These are phyloP conservation scores for Maudiozyma bulderi DNA, from an alignment of 805 yeast species.

Conservation along the genomic window DNA sequence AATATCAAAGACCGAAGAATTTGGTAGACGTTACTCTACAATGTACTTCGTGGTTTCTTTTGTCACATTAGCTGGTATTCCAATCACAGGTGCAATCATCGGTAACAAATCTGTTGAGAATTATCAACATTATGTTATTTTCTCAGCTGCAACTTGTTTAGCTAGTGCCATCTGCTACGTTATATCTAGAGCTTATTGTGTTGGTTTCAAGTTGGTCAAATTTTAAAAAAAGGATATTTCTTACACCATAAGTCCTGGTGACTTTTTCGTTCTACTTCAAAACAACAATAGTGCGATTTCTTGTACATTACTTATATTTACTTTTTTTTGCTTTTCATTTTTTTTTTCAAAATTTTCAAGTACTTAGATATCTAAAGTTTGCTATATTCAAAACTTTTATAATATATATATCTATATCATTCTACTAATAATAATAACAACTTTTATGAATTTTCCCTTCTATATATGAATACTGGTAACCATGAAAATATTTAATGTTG, in stretches of 20 bases:
- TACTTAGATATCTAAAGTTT: no score
- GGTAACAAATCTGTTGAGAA: constrained; percentile 28
- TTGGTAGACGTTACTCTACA: constrained; percentile 47
- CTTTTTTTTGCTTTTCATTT: background rate
- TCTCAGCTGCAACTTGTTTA: constrained; percentile 30
- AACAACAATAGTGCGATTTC: background rate
- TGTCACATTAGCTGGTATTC: constrained; percentile 41
- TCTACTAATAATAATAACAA: background rate
- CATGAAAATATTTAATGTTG: no score
- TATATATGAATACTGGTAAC: background rate
- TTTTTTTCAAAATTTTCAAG: background rate
- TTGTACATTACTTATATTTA: no score
- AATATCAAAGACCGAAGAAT: constrained; percentile 42
- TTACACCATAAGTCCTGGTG: background rate
- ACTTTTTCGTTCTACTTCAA: background rate
- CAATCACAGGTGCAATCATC: constrained; percentile 42
- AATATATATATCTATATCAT: background rate
- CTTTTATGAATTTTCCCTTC: background rate
- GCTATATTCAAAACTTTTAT: background rate
- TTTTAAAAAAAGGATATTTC: constrained; percentile 8
- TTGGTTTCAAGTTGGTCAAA: constrained; percentile 34
- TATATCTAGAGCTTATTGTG: constrained; percentile 36
- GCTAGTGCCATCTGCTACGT: constrained; percentile 34
- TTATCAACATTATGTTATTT: constrained; percentile 33
- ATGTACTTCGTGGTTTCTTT: constrained; percentile 51